phyloP scores from a whole-genome alignment of 192 early-diverging fungal species.

The Funneliformis mosseae region DNA sequence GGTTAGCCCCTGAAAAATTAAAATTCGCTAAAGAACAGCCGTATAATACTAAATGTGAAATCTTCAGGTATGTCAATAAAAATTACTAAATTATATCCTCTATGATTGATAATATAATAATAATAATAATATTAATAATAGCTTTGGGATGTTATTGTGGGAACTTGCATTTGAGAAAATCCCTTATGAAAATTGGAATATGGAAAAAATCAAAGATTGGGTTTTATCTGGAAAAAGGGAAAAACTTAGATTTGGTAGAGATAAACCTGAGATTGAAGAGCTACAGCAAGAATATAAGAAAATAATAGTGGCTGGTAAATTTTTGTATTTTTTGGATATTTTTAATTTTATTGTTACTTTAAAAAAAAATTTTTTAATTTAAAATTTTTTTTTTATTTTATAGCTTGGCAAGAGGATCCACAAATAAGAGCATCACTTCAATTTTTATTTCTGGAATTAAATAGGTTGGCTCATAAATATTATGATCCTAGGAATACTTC shows the following conservation, averaged over 20 bases:
- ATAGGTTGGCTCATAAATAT: background rate
- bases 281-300: background rate
- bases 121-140: background rate
- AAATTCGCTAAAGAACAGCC: background rate
- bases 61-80: constrained; percentile 3
- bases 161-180: constrained; percentile 11
- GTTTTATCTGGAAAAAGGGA: background rate
- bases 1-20: constrained; percentile 33
- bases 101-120: background rate
- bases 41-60: constrained; percentile 32
- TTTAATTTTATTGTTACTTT: background rate
- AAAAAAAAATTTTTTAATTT: background rate
- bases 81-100: background rate
- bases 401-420: background rate
- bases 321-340: background rate
- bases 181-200: constrained; percentile 3
- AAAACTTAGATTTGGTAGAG: background rate
- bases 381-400: background rate
- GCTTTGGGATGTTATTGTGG: constrained; percentile 3
- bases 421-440: background rate
- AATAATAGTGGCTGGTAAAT: background rate
- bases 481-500: background rate
- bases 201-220: background rate
- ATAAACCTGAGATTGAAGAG: background rate
- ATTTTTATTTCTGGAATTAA: background rate